Evolutionary conservation across 208 protist genomes (phyloP).

Genomic region (Leishmania tarentolae): DNA sequence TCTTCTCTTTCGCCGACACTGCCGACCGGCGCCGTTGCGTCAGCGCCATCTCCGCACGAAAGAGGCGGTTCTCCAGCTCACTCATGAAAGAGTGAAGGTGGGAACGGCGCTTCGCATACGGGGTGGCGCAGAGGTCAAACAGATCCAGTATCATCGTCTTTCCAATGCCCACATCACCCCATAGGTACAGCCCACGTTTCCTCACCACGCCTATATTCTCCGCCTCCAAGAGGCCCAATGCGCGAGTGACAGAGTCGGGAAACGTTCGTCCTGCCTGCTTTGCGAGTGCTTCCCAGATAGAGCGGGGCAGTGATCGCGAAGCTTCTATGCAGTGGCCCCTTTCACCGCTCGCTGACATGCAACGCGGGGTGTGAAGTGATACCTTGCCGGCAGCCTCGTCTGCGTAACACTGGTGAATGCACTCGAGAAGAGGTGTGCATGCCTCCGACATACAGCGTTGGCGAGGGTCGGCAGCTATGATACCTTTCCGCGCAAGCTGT

Average conservation of each 20-base stretch:
- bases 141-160: conserved; percentile 96
- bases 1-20: conserved; percentile 9
- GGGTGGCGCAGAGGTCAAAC: conserved; percentile 82
- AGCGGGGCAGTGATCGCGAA: not conserved
- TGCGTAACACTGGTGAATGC: conserved; percentile 37
- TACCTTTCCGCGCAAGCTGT: conserved; percentile 65
- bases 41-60: conserved; percentile 41
- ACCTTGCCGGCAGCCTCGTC: conserved; percentile 21
- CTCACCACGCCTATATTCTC: conserved; percentile 60
- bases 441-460: conserved; percentile 71
- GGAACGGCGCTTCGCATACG: conserved; percentile 79
- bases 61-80: conserved; percentile 74
- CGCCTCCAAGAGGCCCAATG: conserved; percentile 40
- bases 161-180: conserved; percentile 93
- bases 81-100: conserved; percentile 95
- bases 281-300: not conserved
- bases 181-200: conserved; percentile 91
- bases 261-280: conserved; percentile 9
- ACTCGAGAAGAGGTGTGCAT: conserved; percentile 58
- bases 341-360: not conserved
- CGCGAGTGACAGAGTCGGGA: conserved; percentile 25
- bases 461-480: conserved; percentile 45
- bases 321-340: not conserved
- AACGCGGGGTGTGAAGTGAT: conserved; percentile 5
- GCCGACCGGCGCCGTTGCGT: conserved; percentile 26